phyloP scores from a whole-genome alignment of 495 filamentous ascomycete genomes.

The Aspergillus biplanus region DNA sequence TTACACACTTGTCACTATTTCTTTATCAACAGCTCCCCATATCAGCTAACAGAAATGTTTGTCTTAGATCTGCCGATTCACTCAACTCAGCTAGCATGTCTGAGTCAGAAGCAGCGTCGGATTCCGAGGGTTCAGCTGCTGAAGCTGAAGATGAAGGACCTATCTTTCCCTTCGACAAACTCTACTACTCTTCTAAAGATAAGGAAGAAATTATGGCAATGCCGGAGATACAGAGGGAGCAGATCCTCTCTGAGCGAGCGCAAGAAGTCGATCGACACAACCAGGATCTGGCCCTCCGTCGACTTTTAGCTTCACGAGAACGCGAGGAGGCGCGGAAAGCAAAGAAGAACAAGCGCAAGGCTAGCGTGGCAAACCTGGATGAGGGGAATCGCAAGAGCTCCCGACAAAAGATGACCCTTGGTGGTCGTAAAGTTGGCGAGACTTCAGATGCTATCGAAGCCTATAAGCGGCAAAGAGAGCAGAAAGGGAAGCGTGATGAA shows the following conservation, averaged over 20 bases:
- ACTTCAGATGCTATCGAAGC: conserved; percentile 75
- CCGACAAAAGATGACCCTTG: conserved; percentile 76
- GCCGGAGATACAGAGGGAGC: conserved; percentile 88
- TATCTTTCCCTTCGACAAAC: conserved; percentile 86
- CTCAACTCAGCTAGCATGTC: conserved; percentile 86
- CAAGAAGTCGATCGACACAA: conserved; percentile 75
- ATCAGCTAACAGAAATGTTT: conserved; percentile 20
- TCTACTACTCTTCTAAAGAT: conserved; percentile 78
- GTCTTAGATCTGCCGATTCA: conserved; percentile 65
- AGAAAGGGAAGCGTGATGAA: conserved; percentile 72
- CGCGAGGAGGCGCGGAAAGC: conserved; percentile 59
- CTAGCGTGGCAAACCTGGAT: conserved; percentile 72
- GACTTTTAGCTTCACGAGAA: conserved; percentile 70
- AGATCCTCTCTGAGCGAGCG: conserved; percentile 86
- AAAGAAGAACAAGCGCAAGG: conserved; percentile 82
- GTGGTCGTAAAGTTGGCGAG: conserved; percentile 78
- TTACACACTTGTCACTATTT: too few relatives aligned
- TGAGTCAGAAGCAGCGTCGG: conserved; percentile 79
- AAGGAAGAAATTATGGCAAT: conserved; percentile 82
- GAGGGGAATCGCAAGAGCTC: conserved; percentile 76
- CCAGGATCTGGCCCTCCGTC: conserved; percentile 84
- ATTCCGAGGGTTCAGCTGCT: conserved; percentile 57
- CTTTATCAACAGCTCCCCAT: background rate
- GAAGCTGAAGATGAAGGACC: conserved; percentile 59
- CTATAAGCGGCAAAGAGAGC: conserved; percentile 81